Evolutionary conservation across 2,329 filamentous ascomycete species (phyloP), one percentile per base, ranked within the genome.

Genomic region (Didymella exigua): DNA sequence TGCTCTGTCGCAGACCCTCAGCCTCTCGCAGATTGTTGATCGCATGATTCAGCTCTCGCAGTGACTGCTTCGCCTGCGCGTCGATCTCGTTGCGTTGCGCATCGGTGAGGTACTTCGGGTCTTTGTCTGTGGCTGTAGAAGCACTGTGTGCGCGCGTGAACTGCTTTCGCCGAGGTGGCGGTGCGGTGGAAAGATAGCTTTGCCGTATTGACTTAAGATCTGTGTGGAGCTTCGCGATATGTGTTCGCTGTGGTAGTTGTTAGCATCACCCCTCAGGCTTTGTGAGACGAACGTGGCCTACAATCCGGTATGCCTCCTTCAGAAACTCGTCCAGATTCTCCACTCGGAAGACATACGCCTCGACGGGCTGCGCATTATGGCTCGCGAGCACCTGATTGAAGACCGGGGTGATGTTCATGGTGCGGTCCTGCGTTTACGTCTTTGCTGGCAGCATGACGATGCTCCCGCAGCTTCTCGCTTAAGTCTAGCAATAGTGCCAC

Each of bases 271-370:
- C 27, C 18, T 23, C 36, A 33, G 50, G 51, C 41, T 23, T 23
- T 31, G 45, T 47, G 48, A 38, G 29, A 52, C 61, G 58, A 61
- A 65, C 59, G 68, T 70, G 45, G 75, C 83, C 69, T 79, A 96
- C 93, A 75, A 98, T 97, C 72, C 89, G 86, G 77, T 96, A 95
- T 48, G 95, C 95, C 77, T 98, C 93, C 71, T 93, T 92, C 29
- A 98, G 80, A 72, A 98, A 99, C 67, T 89, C 89, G 73, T 97
- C 90, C 45, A 95, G 83, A 48, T 70, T 67, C 41, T 71, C 70
- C 46, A 75, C 66, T 55, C 72, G 71, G 58, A 75, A 78, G 10
- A 68, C 69, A 56, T 77, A 72, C 50, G 73, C 64, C 76, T 82
- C 61, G 11, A 82, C 80, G 7, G 80, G 76, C 24, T 78, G 77